Conservation (phyloP, 345 rosid genomes). For the Hevea brasiliensis region DNA sequence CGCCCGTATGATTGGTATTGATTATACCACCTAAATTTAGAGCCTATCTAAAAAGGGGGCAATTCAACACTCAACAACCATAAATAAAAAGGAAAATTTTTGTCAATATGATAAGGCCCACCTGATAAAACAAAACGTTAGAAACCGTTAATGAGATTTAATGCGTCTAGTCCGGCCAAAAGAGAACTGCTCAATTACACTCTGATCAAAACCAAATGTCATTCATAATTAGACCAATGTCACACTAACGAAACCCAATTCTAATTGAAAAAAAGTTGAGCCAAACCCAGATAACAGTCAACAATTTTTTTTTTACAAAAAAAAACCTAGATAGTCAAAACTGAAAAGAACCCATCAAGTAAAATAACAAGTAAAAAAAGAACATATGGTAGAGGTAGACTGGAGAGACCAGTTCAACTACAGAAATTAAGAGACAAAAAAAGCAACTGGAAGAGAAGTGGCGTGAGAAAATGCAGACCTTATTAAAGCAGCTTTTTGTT, state of each 20-base stretch:
- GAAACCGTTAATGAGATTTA: neutral
- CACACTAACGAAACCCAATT: neutral
- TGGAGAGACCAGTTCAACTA: neutral
- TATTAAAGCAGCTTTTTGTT: neutral
- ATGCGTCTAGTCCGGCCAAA: neutral
- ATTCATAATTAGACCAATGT: neutral
- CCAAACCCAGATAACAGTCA: neutral
- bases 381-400: neutral
- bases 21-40: neutral
- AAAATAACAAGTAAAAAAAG: neutral
- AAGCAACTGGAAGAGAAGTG: neutral
- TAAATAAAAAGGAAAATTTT: neutral
- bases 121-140: neutral
- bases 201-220: neutral
- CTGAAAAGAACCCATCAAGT: neutral
- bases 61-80: neutral
- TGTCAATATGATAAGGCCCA: conserved; percentile 5
- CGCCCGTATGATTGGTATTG: neutral
- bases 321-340: neutral
- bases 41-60: neutral
- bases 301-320: neutral
- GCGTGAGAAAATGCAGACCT: neutral
- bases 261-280: neutral
- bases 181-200: neutral
- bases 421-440: neutral